Percentiles rank a stretch among this genome's conserved stretches.
phyloP scores from a whole-genome alignment of 805 yeast genomes.

The Candida krabiensis region DNA sequence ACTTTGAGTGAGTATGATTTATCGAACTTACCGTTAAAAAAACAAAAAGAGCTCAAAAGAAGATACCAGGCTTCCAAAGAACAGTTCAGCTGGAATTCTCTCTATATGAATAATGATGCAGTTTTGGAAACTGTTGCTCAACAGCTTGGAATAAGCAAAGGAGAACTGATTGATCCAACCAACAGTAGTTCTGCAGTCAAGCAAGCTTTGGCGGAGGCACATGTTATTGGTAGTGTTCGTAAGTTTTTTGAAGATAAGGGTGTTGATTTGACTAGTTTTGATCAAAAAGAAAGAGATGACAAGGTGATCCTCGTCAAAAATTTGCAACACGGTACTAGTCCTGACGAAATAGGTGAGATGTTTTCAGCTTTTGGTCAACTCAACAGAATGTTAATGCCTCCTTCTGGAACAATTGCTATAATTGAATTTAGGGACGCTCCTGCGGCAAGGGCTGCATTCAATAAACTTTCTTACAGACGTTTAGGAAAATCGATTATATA shows the following conservation, averaged over 20 bases:
- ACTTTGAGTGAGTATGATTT: conserved; percentile 87
- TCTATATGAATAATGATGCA: conserved; percentile 88
- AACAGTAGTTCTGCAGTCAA: conserved; percentile 87
- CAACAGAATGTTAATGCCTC: conserved; percentile 85
- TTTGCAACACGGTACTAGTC: conserved; percentile 83
- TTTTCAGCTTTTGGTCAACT: conserved; percentile 80
- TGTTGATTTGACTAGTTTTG: conserved; percentile 76
- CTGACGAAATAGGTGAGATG: conserved; percentile 77
- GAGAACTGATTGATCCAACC: conserved; percentile 85
- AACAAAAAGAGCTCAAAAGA: conserved; percentile 80
- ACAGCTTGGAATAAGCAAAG: conserved; percentile 77
- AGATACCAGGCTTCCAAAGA: conserved; percentile 82
- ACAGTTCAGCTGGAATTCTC: conserved; percentile 93
- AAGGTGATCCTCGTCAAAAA: conserved; percentile 81
- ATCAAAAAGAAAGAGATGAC: conserved; percentile 72
- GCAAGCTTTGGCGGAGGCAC: conserved; percentile 97
- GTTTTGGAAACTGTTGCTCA: conserved; percentile 87
- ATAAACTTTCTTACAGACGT: conserved; percentile 82
- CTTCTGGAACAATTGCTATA: conserved; percentile 94
- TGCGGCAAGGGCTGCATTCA: conserved; percentile 85
- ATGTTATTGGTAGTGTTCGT: conserved; percentile 88
- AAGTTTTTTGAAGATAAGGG: conserved; percentile 83
- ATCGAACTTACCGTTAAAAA: conserved; percentile 87
- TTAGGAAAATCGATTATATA: conserved; percentile 85
- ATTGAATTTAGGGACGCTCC: conserved; percentile 84